Evolutionary conservation across 495 filamentous ascomycete species (phyloP).

Genomic region (Lepidopterella palustris): DNA sequence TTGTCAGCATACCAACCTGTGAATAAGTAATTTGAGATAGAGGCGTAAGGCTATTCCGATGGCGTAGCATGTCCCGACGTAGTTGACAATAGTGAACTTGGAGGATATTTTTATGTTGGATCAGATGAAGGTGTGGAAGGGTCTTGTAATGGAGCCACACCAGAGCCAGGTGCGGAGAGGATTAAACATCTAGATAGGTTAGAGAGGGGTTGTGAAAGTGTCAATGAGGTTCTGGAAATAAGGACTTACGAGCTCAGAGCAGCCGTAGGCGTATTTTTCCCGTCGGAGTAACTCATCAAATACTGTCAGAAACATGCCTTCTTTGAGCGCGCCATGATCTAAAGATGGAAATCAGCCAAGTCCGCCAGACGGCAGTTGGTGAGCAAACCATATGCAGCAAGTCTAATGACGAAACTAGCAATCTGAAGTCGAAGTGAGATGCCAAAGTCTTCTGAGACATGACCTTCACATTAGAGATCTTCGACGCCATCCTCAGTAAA

Average conservation of each 20-base stretch:
- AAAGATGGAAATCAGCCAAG: too few species aligned
- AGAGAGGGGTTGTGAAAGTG: not conserved
- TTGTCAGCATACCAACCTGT: slow-evolving; percentile 60
- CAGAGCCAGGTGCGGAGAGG: slow-evolving; percentile 39
- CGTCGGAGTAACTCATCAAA: slow-evolving; percentile 69
- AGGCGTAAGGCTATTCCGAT: slow-evolving; percentile 30
- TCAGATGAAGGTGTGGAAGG: slow-evolving; percentile 6
- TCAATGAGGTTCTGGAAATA: too few species aligned
- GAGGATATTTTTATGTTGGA: slow-evolving; percentile 8
- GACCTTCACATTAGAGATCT: slow-evolving; percentile 70
- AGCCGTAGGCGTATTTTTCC: slow-evolving; percentile 74
- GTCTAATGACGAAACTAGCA: slow-evolving; percentile 59
- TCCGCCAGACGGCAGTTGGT: too few species aligned
- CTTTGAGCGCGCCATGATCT: slow-evolving; percentile 65
- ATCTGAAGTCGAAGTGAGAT: slow-evolving; percentile 68
- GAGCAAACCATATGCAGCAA: slow-evolving; percentile 51
- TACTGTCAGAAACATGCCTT: slow-evolving; percentile 67
- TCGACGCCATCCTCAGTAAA: slow-evolving; percentile 62
- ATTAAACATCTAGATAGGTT: slow-evolving; percentile 46
- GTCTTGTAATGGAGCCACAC: slow-evolving; percentile 5
- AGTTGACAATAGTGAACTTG: slow-evolving; percentile 11
- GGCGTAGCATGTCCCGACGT: slow-evolving; percentile 28
- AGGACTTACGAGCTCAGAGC: slow-evolving; percentile 51
- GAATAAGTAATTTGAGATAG: slow-evolving; percentile 32
- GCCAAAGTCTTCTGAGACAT: slow-evolving; percentile 71